Base-by-base conservation (phyloP, 179 eudicot species). In the Patellifolia procumbens region DNA sequence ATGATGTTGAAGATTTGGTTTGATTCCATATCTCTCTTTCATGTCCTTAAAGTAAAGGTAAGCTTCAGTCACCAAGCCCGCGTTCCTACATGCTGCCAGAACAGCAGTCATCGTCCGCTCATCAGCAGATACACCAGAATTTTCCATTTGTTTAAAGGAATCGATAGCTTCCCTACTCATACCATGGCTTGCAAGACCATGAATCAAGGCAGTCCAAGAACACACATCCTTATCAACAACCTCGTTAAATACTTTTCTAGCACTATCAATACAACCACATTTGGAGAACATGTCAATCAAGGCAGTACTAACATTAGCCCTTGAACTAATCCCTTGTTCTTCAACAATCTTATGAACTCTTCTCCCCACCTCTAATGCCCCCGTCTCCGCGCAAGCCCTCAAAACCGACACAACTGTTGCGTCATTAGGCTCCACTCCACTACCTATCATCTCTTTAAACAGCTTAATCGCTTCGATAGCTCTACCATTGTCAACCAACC, bases 171-270 rank as follows among this genome's bases (percentile, higher is more conserved):
- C 84, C 49, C 56, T 74, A 46, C 78, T 82, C 84, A 73, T 79
- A 42, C 89, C 89, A 67, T 86, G 87, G 72, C 75, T 86, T 2
- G 86, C 87, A 72, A 84, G 87, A 70, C 87, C 89, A 65, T 85
- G 81, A 71, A 86, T 86, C 82, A 86, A 82, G 9, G 86, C 87
- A 68, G 89, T 84, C 86, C 86, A 86, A 68, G 84, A 73, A 76
- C 74, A 82, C 77, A 84, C 86, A 60, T 86, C 89, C 79, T 78
- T 83, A 22, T 72, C 66, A 13, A 6, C 45, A 65, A 76, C 51
- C 20, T 24, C 34, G 39, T 82, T 62, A 34, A 83, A 83, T 53
- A 80, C 79, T 35, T 42, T 39, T 67, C 64, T 75, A 56, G 86
- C 86, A 78, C 75, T 75, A 13, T 83, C 84, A 76, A 85, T 75